Percentiles rank a stretch among this genome's conserved stretches.
These are phyloP conservation scores for Furculomyces boomerangus DNA, from an alignment of 371 early-diverging fungal species.

Conservation along the genomic window DNA sequence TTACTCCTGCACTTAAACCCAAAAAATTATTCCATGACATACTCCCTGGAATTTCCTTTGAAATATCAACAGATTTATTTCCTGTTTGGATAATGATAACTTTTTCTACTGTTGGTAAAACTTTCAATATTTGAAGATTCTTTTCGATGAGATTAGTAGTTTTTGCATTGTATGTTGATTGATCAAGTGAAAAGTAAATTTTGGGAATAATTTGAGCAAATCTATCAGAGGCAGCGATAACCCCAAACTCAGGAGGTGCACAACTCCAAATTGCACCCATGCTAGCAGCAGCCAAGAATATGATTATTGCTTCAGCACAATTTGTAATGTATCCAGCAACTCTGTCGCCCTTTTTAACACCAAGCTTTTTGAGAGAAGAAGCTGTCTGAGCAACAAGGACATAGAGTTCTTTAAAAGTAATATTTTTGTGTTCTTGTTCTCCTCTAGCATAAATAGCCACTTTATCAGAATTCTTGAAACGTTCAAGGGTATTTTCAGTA, in stretches of 20 bases:
- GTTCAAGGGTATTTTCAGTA: constrained; percentile 73
- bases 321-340: constrained; percentile 90
- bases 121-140: constrained; percentile 40
- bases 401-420: constrained; percentile 57
- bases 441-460: constrained; percentile 60
- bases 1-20: background rate
- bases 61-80: background rate
- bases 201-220: constrained; percentile 89
- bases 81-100: background rate
- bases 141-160: constrained; percentile 64
- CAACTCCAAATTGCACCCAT: constrained; percentile 87
- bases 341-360: constrained; percentile 75
- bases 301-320: constrained; percentile 62
- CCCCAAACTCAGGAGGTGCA: constrained; percentile 90
- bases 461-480: constrained; percentile 26
- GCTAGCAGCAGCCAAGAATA: constrained; percentile 80
- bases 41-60: background rate
- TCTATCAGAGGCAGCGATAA: constrained; percentile 77
- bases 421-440: constrained; percentile 9
- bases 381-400: constrained; percentile 13
- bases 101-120: background rate
- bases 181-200: constrained; percentile 77
- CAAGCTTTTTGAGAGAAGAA: constrained; percentile 45
- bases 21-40: background rate
- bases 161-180: constrained; percentile 77